Evolutionary conservation across 1,284 basidiomycete species (phyloP).

Genomic region (Ganoderma leucocontextum): DNA sequence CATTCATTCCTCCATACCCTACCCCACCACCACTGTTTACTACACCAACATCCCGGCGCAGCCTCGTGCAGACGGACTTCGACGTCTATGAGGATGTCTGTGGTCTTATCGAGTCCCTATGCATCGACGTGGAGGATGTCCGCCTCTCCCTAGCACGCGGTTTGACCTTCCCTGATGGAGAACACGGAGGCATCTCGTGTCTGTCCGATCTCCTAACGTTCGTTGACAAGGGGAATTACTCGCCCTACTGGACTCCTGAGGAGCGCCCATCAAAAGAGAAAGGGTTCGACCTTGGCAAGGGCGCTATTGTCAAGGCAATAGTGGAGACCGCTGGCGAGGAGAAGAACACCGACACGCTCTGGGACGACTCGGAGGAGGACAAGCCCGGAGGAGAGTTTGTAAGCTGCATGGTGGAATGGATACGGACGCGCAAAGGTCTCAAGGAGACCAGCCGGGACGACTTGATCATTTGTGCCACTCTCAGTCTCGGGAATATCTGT

Average conservation of each 20-base stretch:
- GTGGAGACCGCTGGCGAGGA: slow-evolving; percentile 89
- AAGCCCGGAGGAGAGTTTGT: slow-evolving; percentile 78
- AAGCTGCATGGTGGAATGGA: slow-evolving; percentile 79
- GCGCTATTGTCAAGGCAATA: slow-evolving; percentile 82
- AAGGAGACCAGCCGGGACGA: slow-evolving; percentile 66
- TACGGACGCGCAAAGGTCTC: slow-evolving; percentile 57
- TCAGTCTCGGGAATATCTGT: slow-evolving; percentile 85
- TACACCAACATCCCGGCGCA: slow-evolving; percentile 52
- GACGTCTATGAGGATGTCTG: slow-evolving; percentile 77
- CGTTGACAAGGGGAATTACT: slow-evolving; percentile 73
- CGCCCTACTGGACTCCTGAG: slow-evolving; percentile 63
- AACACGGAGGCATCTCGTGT: slow-evolving; percentile 65
- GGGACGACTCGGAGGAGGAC: slow-evolving; percentile 65
- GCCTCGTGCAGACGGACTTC: slow-evolving; percentile 72
- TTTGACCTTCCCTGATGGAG: slow-evolving; percentile 58
- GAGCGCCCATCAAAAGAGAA: slow-evolving; percentile 63
- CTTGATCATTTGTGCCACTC: slow-evolving; percentile 81
- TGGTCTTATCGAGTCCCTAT: slow-evolving; percentile 77
- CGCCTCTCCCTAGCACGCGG: slow-evolving; percentile 76
- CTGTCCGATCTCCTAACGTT: slow-evolving; percentile 73
- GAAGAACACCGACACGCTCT: slow-evolving; percentile 78
- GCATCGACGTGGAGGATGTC: slow-evolving; percentile 78
- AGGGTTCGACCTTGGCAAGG: slow-evolving; percentile 83
- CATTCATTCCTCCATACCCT: slow-evolving; percentile 64
- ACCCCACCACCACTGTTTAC: slow-evolving; percentile 51